A percentile compares a stretch with the other conserved stretches of the same genome.
These are phyloP conservation scores for Colletotrichum sp. DNA, from an alignment of 2,329 filamentous ascomycete species.

Conservation along the genomic window DNA sequence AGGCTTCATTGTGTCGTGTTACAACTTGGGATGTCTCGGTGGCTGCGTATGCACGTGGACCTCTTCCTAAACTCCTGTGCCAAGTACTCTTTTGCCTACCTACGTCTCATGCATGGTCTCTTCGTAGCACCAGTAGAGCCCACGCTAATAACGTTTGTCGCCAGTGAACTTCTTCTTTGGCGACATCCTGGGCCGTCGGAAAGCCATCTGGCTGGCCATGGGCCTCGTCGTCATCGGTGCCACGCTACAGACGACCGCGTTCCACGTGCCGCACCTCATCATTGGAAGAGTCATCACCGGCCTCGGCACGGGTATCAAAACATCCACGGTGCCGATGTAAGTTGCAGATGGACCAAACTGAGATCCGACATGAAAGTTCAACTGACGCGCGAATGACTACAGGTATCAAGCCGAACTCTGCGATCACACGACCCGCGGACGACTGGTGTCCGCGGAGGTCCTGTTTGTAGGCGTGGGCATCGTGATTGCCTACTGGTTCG, in stretches of 20 bases:
- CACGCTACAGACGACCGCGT: constrained; percentile 36
- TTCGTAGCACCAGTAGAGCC: too few species aligned
- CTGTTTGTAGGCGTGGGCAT: constrained; percentile 45
- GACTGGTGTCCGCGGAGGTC: constrained; percentile 31
- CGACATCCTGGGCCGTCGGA: background rate
- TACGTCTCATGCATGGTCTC: fast-evolving
- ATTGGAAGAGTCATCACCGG: constrained; percentile 46
- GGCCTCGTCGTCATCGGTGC: constrained; percentile 22
- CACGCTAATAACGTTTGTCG: background rate
- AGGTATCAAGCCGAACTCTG: background rate
- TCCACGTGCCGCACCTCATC: constrained; percentile 43
- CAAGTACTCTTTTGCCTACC: too few species aligned
- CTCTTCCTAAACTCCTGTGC: too few species aligned
- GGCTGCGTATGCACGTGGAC: constrained; percentile 24
- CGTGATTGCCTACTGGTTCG: constrained; percentile 39
- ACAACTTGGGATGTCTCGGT: constrained; percentile 46
- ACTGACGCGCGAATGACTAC: background rate
- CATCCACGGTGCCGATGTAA: constrained; percentile 26
- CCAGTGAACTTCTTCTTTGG: background rate
- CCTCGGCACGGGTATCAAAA: constrained; percentile 38
- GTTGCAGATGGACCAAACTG: background rate
- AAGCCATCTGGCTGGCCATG: background rate
- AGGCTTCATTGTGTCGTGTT: constrained; percentile 34
- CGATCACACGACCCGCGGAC: background rate
- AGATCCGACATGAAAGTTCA: fast-evolving